Evolutionary conservation across 805 yeast genomes (phyloP).

Genomic region (Yarrowia sp.): DNA sequence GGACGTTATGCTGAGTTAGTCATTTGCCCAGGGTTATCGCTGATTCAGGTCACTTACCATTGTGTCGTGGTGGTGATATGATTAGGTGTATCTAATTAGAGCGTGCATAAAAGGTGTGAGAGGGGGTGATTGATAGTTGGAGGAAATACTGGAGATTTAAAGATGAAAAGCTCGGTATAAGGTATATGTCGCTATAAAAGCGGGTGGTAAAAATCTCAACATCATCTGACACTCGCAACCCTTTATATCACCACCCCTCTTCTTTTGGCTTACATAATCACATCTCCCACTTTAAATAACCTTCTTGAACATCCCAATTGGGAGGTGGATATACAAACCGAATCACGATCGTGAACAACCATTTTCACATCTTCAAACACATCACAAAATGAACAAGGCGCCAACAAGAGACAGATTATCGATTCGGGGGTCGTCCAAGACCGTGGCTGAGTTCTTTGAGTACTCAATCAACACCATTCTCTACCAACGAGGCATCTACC

Average conservation of each 20-base stretch:
- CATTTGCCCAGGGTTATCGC: background rate
- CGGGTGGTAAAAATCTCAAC: no score
- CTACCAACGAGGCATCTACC: conserved; percentile 89
- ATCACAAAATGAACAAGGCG: conserved; percentile 16
- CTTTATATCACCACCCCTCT: no score
- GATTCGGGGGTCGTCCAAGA: conserved; percentile 77
- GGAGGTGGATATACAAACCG: conserved; percentile 24
- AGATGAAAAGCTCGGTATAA: background rate
- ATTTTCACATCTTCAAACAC: no score
- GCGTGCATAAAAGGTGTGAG: background rate
- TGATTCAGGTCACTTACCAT: conserved; percentile 5
- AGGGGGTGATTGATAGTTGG: background rate
- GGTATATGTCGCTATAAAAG: no score
- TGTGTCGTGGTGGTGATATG: background rate
- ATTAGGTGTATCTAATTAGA: background rate
- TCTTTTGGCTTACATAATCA: conserved; percentile 1
- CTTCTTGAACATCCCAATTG: conserved; percentile 9
- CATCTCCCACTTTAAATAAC: background rate
- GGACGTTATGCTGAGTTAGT: conserved; percentile 69
- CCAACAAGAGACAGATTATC: conserved; percentile 61
- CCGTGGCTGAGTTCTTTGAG: conserved; percentile 84
- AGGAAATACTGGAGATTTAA: background rate
- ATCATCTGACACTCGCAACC: no score
- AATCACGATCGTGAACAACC: conserved; percentile 1
- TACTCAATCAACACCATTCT: conserved; percentile 80